Conservation (phyloP, 2,329 filamentous ascomycete genomes). For the Fusarium pilosicola region DNA sequence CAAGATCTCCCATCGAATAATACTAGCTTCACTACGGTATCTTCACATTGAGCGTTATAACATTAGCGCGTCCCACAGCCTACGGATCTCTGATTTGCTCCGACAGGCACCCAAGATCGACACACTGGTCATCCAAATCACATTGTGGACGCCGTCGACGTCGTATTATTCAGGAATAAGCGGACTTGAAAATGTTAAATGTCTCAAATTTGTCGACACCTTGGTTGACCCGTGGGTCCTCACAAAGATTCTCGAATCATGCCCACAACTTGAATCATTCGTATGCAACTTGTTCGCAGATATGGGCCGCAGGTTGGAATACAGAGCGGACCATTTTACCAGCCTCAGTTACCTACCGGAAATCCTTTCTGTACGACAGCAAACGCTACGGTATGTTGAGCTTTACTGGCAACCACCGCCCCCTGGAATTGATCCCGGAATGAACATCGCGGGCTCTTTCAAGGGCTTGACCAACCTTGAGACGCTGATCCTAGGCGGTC, state of each 20-base stretch:
- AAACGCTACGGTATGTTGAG: neutral
- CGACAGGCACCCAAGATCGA: neutral
- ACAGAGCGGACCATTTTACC: rapidly evolving
- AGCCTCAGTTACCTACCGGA: neutral
- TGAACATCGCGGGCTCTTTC: neutral
- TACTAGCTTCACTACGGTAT: neutral
- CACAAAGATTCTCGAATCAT: neutral
- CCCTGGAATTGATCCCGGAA: rapidly evolving
- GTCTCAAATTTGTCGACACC: neutral
- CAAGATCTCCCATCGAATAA: neutral
- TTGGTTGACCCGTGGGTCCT: rapidly evolving
- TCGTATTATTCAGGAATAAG: neutral
- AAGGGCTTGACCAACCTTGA: neutral
- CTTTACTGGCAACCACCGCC: neutral
- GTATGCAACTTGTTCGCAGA: too few species aligned
- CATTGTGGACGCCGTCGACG: rapidly evolving
- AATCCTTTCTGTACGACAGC: neutral
- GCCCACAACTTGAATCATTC: neutral
- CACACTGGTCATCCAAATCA: neutral
- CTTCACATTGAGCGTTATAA: neutral
- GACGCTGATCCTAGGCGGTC: neutral
- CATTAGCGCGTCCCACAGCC: too few species aligned
- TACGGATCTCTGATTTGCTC: neutral
- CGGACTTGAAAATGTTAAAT: neutral
- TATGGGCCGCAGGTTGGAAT: rapidly evolving